phyloP scores from a whole-genome alignment of 1,284 basidiomycete species.

The Austroboletus novae-zelandiae region DNA sequence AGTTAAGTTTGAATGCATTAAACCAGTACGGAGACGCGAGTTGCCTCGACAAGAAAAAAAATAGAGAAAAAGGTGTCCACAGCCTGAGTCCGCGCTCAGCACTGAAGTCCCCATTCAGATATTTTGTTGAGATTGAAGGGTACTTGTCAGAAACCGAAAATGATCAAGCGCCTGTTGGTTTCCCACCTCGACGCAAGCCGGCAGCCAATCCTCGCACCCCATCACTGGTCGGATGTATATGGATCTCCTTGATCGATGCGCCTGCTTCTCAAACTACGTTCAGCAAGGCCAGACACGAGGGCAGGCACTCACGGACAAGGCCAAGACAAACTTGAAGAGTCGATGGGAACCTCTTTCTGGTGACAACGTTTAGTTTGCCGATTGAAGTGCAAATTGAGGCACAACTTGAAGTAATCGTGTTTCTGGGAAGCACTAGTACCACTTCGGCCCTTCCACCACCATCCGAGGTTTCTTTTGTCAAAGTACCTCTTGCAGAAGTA shows the following conservation, averaged over 20 bases:
- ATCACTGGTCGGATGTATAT: slow-evolving; percentile 8
- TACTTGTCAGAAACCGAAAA: slow-evolving; percentile 12
- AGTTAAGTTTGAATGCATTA: not conserved
- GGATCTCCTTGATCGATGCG: slow-evolving; percentile 9
- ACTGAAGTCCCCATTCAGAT: not conserved
- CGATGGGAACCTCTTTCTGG: slow-evolving; percentile 3
- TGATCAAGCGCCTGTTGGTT: slow-evolving; percentile 7
- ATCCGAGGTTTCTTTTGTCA: slow-evolving; percentile 5
- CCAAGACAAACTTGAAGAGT: slow-evolving; percentile 3
- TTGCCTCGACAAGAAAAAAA: not conserved
- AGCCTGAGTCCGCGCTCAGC: not conserved
- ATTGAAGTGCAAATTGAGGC: slow-evolving; percentile 17
- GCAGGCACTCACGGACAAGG: not conserved
- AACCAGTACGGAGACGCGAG: too few relatives aligned
- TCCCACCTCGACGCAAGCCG: slow-evolving; percentile 25
- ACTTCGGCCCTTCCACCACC: slow-evolving; percentile 13
- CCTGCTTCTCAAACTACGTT: slow-evolving; percentile 2
- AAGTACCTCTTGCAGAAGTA: slow-evolving; percentile 1
- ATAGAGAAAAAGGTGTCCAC: not conserved
- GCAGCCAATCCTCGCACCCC: slow-evolving; percentile 13
- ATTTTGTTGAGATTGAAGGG: not conserved
- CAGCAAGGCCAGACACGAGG: slow-evolving; percentile 1
- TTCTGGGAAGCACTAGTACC: slow-evolving; percentile 14
- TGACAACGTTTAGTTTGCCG: slow-evolving; percentile 18
- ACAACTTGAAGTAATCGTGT: slow-evolving; percentile 14